These are phyloP conservation scores for Myxozyma vanderwaltii DNA, from an alignment of 805 yeast species.

Conservation along the genomic window DNA sequence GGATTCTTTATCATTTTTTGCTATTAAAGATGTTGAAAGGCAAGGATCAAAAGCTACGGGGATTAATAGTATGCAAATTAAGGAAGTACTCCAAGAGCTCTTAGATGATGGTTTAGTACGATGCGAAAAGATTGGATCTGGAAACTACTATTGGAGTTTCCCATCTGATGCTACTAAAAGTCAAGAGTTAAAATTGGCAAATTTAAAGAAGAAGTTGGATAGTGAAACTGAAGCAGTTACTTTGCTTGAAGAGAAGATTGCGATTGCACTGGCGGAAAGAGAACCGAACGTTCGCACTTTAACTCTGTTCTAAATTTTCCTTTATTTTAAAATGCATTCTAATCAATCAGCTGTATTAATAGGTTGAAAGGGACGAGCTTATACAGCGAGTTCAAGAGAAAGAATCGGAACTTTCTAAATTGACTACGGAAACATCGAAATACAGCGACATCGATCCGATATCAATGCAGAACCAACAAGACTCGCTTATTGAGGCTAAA, in stretches of 20 bases:
- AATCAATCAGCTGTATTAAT: no score
- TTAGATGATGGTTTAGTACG: conserved; percentile 54
- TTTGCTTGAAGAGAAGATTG: conserved; percentile 16
- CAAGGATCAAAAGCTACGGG: conserved; percentile 52
- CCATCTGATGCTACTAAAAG: conserved; percentile 29
- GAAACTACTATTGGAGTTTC: conserved; percentile 40
- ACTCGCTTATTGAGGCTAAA: conserved; percentile 11
- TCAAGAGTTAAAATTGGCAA: conserved; percentile 23
- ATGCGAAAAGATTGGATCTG: conserved; percentile 59
- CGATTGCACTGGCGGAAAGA: conserved; percentile 10
- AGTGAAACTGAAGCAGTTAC: conserved; percentile 4
- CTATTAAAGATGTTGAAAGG: conserved; percentile 54
- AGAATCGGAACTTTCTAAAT: conserved; percentile 5
- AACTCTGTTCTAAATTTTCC: no score
- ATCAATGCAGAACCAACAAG: conserved; percentile 14
- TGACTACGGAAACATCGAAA: conserved; percentile 7
- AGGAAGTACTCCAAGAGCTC: conserved; percentile 51
- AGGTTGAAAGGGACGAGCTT: conserved; percentile 16
- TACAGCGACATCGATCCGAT: conserved; percentile 28
- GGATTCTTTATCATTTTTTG: conserved; percentile 32
- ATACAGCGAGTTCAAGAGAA: conserved; percentile 11
- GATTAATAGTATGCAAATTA: conserved; percentile 57
- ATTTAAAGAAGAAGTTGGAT: conserved; percentile 19
- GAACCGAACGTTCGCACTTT: background rate
- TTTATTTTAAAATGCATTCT: no score